Evolutionary conservation across 352 stramenopile species (phyloP), one percentile per base, ranked within the genome.

Genomic region (Peronospora destructor): DNA sequence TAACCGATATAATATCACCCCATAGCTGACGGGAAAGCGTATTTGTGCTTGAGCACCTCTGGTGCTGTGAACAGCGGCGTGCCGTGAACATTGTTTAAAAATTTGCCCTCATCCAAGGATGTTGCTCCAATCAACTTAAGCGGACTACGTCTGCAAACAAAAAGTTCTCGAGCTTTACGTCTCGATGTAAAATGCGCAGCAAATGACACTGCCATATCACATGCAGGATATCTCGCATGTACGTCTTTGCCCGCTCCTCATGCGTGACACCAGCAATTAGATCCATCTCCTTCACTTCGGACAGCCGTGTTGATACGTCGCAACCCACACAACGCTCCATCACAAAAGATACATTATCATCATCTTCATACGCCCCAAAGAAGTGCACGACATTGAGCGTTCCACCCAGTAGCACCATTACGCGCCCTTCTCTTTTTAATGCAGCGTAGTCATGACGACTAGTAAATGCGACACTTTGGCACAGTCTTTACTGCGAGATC

Each of bases 371-470:
- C 4, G 74, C 76, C 29, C 79, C 79, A 48, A 87, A 87, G 44
- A 87, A 91, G 41, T 91, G 79, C 45, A 91, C 79, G 13, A 87
- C 79, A 42, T 91, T 87, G 21, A 91, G 67, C 26, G 79, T 91
- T 8, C 79, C 79, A 17, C 79, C 75, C 6, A 91, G 61, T 29
- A 91, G 45, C 43, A 76, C 61, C 79, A 91, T 91, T 68, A 88
- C 87, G 38, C 68, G 68, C 19, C 62, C 71, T 61, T 91, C 79
- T 34, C 85, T 74, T 59, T 84, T 66, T 43, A 91, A 57, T 16
- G 72, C 73, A 1, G 63, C 48, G 45, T 85, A 91, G 67, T 87
- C 76, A 12, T 66, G 57, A 13, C 69, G 64, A 41, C 67, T 78
- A 37, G 79, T 56, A n/a, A n/a, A 91, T 59, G 17, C 73, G 72